These are phyloP conservation scores for Beta corolliflora DNA, from an alignment of 179 eudicot genomes.

Conservation along the genomic window DNA sequence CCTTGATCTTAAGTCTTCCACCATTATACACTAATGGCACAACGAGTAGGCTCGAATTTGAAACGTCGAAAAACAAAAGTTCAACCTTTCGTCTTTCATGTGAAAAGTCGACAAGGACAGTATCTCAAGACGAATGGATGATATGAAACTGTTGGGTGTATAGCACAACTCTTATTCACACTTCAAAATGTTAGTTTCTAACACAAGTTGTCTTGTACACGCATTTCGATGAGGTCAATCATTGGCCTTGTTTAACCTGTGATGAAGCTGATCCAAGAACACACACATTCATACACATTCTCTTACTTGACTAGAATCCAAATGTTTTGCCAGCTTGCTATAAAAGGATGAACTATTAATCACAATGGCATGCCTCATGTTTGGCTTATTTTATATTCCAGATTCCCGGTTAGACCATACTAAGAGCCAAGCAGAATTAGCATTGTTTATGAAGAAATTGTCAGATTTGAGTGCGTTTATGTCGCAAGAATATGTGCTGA, in stretches of 20 bases:
- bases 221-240: background rate
- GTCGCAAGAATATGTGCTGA: conserved; percentile 34
- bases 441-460: conserved; percentile 4
- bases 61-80: too few species aligned
- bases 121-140: too few species aligned
- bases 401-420: conserved; percentile 30
- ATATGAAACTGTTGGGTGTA: too few species aligned
- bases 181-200: too few species aligned
- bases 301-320: conserved; percentile 14
- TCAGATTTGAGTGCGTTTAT: conserved; percentile 28
- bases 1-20: too few species aligned
- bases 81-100: too few species aligned
- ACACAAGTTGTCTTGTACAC: background rate
- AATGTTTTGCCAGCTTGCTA: conserved; percentile 20
- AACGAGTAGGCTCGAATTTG: too few species aligned
- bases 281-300: background rate
- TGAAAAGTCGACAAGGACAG: too few species aligned
- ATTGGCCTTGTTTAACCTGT: conserved; percentile 11
- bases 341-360: conserved; percentile 3
- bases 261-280: conserved; percentile 4
- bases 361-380: conserved; percentile 17
- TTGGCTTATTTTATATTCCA: conserved; percentile 25
- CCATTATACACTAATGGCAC: too few species aligned
- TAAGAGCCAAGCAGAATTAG: conserved; percentile 15
- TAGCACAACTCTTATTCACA: too few species aligned